phyloP scores from a whole-genome alignment of 306 rosid species.

The Inga leiocalycina region DNA sequence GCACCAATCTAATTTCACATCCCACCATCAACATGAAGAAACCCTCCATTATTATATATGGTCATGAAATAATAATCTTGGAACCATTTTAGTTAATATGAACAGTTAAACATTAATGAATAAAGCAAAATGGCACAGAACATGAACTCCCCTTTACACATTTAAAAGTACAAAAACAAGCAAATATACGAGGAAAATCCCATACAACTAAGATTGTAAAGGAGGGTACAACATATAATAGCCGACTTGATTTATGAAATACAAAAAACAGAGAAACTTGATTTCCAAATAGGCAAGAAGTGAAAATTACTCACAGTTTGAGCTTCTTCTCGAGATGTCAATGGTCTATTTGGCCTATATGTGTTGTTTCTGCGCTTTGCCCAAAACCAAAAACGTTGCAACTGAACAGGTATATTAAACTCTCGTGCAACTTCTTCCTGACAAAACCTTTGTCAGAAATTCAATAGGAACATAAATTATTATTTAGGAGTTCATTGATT shows the following conservation, averaged over 20 bases:
- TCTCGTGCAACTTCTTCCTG: slow-evolving; percentile 93
- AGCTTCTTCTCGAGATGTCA: slow-evolving; percentile 74
- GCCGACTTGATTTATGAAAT: slow-evolving; percentile 5
- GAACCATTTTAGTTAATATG: slow-evolving; percentile 4
- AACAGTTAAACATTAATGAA: not conserved
- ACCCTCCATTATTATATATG: not conserved
- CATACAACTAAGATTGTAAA: slow-evolving; percentile 5
- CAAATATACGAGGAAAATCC: not conserved
- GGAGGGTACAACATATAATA: not conserved
- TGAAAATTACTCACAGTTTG: slow-evolving; percentile 62
- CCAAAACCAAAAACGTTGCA: slow-evolving; percentile 93
- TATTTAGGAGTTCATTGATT: not conserved
- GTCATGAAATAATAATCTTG: not conserved
- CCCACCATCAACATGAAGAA: not conserved
- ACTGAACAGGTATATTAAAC: slow-evolving; percentile 79
- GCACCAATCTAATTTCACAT: not conserved
- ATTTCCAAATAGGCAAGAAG: not conserved
- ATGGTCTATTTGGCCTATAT: slow-evolving; percentile 77
- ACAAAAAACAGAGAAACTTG: slow-evolving; percentile 1
- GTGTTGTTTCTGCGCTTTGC: slow-evolving; percentile 95
- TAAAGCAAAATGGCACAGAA: not conserved
- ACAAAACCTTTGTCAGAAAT: slow-evolving; percentile 32
- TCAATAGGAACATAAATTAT: not conserved
- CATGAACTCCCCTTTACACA: not conserved
- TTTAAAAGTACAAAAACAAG: not conserved